Evolutionary conservation across 2,329 filamentous ascomycete species (phyloP).

Genomic region (Sclerotinia nivalis): DNA sequence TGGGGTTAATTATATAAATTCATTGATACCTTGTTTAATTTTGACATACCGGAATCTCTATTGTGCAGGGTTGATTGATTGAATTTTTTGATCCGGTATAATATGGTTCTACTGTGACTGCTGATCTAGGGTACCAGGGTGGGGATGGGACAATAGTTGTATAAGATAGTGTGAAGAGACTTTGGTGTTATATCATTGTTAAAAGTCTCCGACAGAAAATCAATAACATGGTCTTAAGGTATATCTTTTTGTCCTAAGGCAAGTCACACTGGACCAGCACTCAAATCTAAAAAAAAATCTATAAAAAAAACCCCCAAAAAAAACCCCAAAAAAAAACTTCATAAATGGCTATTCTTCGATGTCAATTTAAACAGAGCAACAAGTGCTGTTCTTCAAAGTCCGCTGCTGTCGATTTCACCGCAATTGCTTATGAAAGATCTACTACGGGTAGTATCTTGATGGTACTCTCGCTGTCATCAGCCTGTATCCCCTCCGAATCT

Average conservation of each 20-base stretch:
- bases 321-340: neutral
- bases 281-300: neutral
- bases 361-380: neutral
- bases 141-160: neutral
- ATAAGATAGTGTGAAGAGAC: neutral
- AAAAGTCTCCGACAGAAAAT: no score
- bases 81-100: no score
- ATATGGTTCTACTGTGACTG: no score
- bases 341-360: neutral
- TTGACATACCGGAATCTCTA: no score
- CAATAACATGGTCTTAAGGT: no score
- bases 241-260: no score
- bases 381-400: neutral
- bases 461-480: neutral
- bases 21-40: no score
- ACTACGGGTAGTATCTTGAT: neutral
- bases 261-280: neutral
- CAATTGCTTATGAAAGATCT: neutral
- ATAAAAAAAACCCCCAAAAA: rapidly evolving
- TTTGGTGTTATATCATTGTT: neutral
- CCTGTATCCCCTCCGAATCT: neutral
- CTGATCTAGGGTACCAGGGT: neutral
- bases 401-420: neutral
- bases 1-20: no score
- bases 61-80: no score